phyloP scores from a whole-genome alignment of 176 grass and related monocot species.

The Ensete ventricosum region DNA sequence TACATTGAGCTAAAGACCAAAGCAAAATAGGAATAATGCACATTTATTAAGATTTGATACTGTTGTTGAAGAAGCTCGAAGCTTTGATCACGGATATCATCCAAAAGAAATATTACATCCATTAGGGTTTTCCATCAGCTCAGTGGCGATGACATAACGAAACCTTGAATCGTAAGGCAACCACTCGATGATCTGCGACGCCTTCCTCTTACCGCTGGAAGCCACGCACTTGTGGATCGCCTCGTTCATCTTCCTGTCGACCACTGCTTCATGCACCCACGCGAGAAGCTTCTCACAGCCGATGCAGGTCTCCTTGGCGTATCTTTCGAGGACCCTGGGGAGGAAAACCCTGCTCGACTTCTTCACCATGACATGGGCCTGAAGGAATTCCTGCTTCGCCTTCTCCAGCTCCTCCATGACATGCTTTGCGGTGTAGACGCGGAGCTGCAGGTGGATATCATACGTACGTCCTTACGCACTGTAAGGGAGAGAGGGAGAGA shows the following conservation, averaged over 20 bases:
- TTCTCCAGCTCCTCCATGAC: slow-evolving; percentile 67
- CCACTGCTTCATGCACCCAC: slow-evolving; percentile 43
- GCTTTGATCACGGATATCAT: too few relatives aligned
- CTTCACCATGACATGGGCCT: slow-evolving; percentile 47
- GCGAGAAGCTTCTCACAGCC: slow-evolving; percentile 44
- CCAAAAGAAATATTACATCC: slow-evolving; percentile 1
- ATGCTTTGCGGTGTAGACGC: slow-evolving; percentile 73
- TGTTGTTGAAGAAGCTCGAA: too few relatives aligned
- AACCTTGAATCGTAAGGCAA: slow-evolving; percentile 81
- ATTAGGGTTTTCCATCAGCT: slow-evolving; percentile 40
- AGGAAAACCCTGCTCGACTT: slow-evolving; percentile 68
- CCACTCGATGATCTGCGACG: slow-evolving; percentile 78
- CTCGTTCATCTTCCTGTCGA: slow-evolving; percentile 35
- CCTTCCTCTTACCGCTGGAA: slow-evolving; percentile 39
- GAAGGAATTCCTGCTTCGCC: slow-evolving; percentile 77
- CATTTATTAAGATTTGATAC: too few relatives aligned
- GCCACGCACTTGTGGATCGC: slow-evolving; percentile 30
- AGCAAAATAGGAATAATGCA: too few relatives aligned
- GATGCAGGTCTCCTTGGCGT: slow-evolving; percentile 54
- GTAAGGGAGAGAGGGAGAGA: too few relatives aligned
- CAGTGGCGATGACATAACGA: slow-evolving; percentile 50
- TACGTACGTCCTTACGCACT: too few relatives aligned
- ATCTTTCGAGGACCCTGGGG: slow-evolving; percentile 60
- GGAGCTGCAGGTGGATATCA: slow-evolving; percentile 34
- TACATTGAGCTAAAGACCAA: too few relatives aligned